Base-by-base conservation (phyloP, 441 rosid species). In the Francoa sonchifolia region DNA sequence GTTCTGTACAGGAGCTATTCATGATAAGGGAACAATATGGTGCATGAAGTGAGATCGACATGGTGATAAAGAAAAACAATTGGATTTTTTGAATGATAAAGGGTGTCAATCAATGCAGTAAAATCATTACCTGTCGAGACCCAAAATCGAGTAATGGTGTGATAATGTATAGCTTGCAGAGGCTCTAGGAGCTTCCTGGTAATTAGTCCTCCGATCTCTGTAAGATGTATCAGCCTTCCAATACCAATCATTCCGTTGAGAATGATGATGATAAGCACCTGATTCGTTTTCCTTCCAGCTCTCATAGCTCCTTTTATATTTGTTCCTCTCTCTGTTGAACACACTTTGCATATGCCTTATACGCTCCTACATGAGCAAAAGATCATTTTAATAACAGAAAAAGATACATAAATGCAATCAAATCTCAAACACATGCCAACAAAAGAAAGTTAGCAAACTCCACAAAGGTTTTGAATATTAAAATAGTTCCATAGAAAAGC, bases 201-300 rank as follows among this genome's bases (percentile, higher is more conserved):
- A 61, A 60, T 69, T 74, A 41, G 75, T 73, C 45, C 67, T 66
- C 42, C 70, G 85, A 57, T 77, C 69, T 61, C 66, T 70, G 63
- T 44, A 73, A 10, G 94, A 68, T 31, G 82, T 22, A 23, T 89
- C 79, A 5, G 81, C 53, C 46, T 90, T 86, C 96, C 94, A 85
- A 62, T 90, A 82, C 95, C 98, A 85, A 72, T 90, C 96, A 54
- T 90, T 83, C 27, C 87, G 77, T 73, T 89, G 98, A 58, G 66
- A 82, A 39, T 82, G 82, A 44, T 89, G 94, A 67, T 76, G 74
- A 69, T 79, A 68, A 11, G 76, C 71, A 59, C 68, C 69, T 9
- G 69, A 41, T 36, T 64, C 84, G 66, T 57, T 66, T 58, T 79
- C 84, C 65, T 46, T 76, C 98, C 96, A 89, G 59, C 77, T 76